Conservation (phyloP, 1,284 basidiomycete species). For the Ganoderma boninense region DNA sequence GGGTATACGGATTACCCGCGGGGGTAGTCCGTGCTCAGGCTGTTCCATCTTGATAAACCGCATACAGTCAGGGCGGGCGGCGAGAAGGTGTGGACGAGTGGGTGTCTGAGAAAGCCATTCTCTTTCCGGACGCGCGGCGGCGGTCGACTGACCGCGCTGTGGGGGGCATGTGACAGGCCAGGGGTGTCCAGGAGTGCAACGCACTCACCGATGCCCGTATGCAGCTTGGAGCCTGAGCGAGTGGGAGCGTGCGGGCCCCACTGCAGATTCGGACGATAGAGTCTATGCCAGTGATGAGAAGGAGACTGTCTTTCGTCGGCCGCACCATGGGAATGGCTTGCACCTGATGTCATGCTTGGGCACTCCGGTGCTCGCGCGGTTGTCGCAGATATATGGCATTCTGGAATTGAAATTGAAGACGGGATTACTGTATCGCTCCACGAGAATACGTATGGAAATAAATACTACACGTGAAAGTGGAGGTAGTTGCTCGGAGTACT, state of each 20-base stretch:
- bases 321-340: conserved; percentile 23
- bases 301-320: conserved; percentile 10
- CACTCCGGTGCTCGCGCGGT: conserved; percentile 7
- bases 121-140: not conserved
- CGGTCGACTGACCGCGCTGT: not conserved
- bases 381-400: not conserved
- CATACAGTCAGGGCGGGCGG: conserved; percentile 21
- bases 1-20: conserved; percentile 22
- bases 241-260: conserved; percentile 4
- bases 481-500: not conserved
- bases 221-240: not conserved
- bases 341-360: not conserved
- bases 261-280: conserved; percentile 1
- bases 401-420: not conserved
- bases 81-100: conserved; percentile 17
- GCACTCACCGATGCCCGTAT: not conserved
- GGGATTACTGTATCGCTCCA: not conserved
- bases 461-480: not conserved
- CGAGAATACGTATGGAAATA: not conserved
- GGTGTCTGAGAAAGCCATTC: conserved; percentile 4
- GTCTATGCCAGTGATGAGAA: not conserved
- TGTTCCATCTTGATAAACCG: conserved; percentile 24
- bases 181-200: not conserved
- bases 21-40: not conserved
- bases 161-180: not conserved